Percentiles rank a stretch among this genome's conserved stretches.
Evolutionary conservation across 2,329 filamentous ascomycete species (phyloP).

Genomic region (Elsinoe necatrix): DNA sequence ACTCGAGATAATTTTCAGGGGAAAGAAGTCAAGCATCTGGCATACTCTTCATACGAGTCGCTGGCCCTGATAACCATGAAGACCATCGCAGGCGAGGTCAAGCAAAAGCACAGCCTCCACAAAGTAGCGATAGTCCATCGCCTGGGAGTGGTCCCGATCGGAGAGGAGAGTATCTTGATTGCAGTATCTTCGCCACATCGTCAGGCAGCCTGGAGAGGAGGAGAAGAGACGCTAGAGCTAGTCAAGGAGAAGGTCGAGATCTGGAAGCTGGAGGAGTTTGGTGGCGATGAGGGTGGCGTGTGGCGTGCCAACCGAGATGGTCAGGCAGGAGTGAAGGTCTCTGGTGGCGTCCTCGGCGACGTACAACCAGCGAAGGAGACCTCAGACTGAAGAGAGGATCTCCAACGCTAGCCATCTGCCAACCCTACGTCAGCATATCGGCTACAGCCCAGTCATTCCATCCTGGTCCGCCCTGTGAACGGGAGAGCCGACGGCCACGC

Average conservation of each 20-base stretch:
- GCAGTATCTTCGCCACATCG: slow-evolving; percentile 78
- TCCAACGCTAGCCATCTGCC: no score
- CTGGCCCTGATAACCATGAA: slow-evolving; percentile 63
- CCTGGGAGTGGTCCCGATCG: slow-evolving; percentile 74
- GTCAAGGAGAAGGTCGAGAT: slow-evolving; percentile 86
- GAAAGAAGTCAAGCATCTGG: slow-evolving; percentile 63
- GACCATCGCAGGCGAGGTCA: slow-evolving; percentile 51
- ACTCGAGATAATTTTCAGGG: slow-evolving; percentile 67
- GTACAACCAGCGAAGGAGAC: no score
- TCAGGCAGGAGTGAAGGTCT: slow-evolving; percentile 44
- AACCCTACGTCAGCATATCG: no score
- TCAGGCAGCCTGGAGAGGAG: slow-evolving; percentile 75
- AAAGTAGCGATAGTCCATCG: slow-evolving; percentile 77
- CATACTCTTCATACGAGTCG: slow-evolving; percentile 66
- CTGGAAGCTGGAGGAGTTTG: slow-evolving; percentile 90
- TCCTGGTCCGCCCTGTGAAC: no score
- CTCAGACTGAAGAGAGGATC: not conserved
- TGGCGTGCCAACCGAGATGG: slow-evolving; percentile 87
- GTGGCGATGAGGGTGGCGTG: slow-evolving; percentile 60
- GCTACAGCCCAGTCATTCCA: no score
- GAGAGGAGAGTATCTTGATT: slow-evolving; percentile 89
- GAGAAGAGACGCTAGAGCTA: slow-evolving; percentile 79
- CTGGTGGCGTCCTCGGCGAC: not conserved
- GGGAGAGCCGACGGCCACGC: not conserved
- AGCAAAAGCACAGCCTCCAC: slow-evolving; percentile 54